A percentile compares a stretch with the other conserved stretches of the same genome.
phyloP scores from a whole-genome alignment of 108 stramenopile species.

The Cyclotella cryptica region DNA sequence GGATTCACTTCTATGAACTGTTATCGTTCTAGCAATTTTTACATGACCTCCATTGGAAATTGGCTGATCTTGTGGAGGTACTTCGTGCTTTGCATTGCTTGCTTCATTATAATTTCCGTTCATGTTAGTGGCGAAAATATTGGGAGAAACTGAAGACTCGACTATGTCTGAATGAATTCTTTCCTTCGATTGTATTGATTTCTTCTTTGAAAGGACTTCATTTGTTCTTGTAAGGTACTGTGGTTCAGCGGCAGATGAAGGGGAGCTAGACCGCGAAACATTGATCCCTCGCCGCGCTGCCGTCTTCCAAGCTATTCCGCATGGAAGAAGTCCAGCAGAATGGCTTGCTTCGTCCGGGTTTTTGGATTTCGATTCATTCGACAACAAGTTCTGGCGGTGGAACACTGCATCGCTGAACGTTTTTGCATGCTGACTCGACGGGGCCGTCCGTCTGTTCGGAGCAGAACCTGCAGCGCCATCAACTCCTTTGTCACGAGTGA shows the following conservation, averaged over 20 bases:
- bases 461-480: conserved; percentile 13
- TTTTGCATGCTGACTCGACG: conserved; percentile 48
- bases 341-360: neutral
- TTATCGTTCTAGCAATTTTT: neutral
- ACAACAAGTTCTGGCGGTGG: conserved; percentile 25
- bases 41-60: neutral
- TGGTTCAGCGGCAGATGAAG: conserved; percentile 8
- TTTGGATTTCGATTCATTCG: conserved; percentile 25
- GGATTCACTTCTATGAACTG: neutral
- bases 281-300: conserved; percentile 61
- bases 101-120: neutral
- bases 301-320: conserved; percentile 73
- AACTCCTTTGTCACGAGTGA: conserved; percentile 54
- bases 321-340: conserved; percentile 48
- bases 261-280: conserved; percentile 10
- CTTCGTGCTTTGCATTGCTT: neutral
- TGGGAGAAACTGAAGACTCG: neutral
- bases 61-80: conserved; percentile 12
- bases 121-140: no score
- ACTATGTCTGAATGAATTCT: neutral
- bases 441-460: conserved; percentile 11
- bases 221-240: conserved; percentile 17
- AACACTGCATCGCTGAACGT: conserved; percentile 76
- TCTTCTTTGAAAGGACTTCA: conserved; percentile 1
- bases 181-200: neutral